A percentile compares a stretch with the other conserved stretches of the same genome.
phyloP scores from a whole-genome alignment of 306 rosid genomes.

The Vachellia pachyceras region DNA sequence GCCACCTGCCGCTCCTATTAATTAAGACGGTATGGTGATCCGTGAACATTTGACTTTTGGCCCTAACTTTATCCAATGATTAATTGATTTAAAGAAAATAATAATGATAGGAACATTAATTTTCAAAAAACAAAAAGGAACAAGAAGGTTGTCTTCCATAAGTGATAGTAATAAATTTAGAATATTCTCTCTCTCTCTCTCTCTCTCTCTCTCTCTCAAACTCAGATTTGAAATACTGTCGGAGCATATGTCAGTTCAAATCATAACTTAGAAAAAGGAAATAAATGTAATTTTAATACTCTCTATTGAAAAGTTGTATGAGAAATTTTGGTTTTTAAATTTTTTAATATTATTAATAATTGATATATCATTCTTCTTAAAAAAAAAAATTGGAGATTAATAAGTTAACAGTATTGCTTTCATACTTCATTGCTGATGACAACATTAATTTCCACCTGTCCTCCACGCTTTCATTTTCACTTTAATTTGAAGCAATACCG shows the following conservation, averaged over 20 bases:
- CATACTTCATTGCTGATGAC: background rate
- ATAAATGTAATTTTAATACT: too few relatives aligned
- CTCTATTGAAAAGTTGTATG: background rate
- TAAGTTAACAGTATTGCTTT: background rate
- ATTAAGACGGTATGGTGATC: background rate
- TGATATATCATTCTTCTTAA: background rate
- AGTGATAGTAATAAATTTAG: background rate
- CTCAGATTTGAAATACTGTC: background rate
- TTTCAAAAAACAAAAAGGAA: background rate
- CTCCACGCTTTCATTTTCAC: background rate
- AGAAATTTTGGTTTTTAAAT: background rate
- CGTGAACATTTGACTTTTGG: conserved; percentile 14
- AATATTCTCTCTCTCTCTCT: too few relatives aligned
- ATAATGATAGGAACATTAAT: background rate
- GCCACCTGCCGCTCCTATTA: background rate
- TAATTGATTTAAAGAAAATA: conserved; percentile 2
- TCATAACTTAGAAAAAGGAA: background rate
- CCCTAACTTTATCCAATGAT: background rate
- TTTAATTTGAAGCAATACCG: conserved; percentile 8
- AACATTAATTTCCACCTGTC: background rate
- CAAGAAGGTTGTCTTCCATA: background rate
- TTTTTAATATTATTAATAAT: background rate
- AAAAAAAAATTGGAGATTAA: background rate
- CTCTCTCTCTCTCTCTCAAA: too few relatives aligned
- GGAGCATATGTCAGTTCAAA: background rate